Evolutionary conservation across 106 monocot genomes (phyloP).

Genomic region (Acorus calamus): DNA sequence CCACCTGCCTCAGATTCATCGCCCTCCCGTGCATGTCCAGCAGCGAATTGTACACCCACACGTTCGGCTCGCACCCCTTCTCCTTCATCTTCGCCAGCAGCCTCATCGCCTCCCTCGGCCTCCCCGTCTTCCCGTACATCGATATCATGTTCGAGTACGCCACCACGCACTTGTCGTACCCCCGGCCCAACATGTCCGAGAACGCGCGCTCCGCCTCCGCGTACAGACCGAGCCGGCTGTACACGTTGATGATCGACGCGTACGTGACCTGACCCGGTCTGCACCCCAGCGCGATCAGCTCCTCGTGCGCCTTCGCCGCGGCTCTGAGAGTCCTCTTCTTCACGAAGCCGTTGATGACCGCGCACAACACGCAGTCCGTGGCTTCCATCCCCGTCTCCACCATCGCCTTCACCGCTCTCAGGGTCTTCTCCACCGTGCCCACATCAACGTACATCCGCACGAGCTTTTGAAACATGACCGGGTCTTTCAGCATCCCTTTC

Average conservation of each 20-base stretch:
- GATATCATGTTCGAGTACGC: slow-evolving; percentile 83
- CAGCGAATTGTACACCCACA: too few relatives aligned
- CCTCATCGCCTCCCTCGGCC: slow-evolving; percentile 55
- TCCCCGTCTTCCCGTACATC: slow-evolving; percentile 58
- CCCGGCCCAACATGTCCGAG: slow-evolving; percentile 55
- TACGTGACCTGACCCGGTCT: slow-evolving; percentile 76
- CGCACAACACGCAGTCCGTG: slow-evolving; percentile 59
- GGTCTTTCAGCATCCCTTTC: slow-evolving; percentile 42
- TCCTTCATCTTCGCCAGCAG: slow-evolving; percentile 16
- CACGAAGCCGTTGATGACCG: slow-evolving; percentile 59
- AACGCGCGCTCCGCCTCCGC: slow-evolving; percentile 46
- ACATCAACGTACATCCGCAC: slow-evolving; percentile 66
- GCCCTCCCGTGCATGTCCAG: slow-evolving; percentile 20
- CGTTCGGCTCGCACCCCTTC: too few relatives aligned
- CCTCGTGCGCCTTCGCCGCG: slow-evolving; percentile 41
- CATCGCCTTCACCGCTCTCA: slow-evolving; percentile 48
- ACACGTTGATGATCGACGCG: slow-evolving; percentile 64
- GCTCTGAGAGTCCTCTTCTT: slow-evolving; percentile 36
- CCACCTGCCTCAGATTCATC: slow-evolving; percentile 25
- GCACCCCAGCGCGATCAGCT: slow-evolving; percentile 42
- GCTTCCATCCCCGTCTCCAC: slow-evolving; percentile 36
- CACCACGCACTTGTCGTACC: slow-evolving; percentile 61
- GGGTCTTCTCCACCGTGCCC: slow-evolving; percentile 38
- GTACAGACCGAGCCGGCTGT: slow-evolving; percentile 43
- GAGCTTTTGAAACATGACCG: slow-evolving; percentile 44